These are phyloP conservation scores for Lasiosphaeria ovina DNA, from an alignment of 495 filamentous ascomycete species.

Conservation along the genomic window DNA sequence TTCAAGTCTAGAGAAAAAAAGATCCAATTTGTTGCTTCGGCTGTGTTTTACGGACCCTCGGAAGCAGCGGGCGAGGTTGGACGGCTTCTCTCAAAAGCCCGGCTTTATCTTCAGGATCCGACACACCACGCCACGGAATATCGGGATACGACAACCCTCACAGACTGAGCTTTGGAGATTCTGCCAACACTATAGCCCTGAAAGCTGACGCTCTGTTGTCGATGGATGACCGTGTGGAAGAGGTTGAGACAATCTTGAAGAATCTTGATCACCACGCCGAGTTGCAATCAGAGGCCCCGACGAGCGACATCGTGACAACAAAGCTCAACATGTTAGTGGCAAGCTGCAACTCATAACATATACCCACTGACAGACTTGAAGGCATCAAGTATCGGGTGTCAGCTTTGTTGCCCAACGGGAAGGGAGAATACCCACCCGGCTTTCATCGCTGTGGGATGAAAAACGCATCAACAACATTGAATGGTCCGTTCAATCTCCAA, in stretches of 20 bases:
- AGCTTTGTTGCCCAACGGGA: slow-evolving; percentile 7
- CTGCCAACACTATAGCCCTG: too few species aligned
- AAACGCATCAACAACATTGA: not conserved
- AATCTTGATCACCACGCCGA: not conserved
- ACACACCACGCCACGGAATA: too few species aligned
- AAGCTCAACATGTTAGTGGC: not conserved
- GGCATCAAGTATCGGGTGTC: slow-evolving; percentile 1
- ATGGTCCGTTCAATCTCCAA: not conserved
- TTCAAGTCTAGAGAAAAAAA: too few species aligned
- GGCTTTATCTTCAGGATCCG: too few species aligned
- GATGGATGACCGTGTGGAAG: not conserved
- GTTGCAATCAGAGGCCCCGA: not conserved
- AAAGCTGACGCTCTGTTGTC: too few species aligned
- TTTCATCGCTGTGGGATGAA: not conserved
- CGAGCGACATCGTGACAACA: not conserved
- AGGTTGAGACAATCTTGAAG: not conserved
- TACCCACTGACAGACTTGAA: not conserved
- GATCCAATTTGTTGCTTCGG: too few species aligned
- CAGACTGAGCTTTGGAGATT: too few species aligned
- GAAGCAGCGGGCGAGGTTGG: too few species aligned
- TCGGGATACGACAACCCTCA: too few species aligned
- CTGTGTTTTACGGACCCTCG: too few species aligned
- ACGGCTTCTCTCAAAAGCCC: too few species aligned
- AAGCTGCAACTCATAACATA: not conserved
- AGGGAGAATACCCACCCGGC: not conserved